Evolutionary conservation across 331 rosid genomes (phyloP).

Genomic region (Erythrophleum ivorense): DNA sequence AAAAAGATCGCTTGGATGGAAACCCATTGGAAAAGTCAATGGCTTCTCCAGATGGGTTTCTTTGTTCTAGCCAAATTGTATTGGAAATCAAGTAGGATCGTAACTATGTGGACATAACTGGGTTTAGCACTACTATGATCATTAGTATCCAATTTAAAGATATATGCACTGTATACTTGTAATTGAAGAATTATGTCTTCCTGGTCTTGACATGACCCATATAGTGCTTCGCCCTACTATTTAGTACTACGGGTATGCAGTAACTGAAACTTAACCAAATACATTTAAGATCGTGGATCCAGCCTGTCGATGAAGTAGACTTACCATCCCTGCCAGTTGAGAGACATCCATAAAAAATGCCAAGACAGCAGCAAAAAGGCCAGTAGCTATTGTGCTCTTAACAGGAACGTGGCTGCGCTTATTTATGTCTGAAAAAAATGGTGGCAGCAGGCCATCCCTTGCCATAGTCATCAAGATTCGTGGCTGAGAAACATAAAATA

Average conservation of each 20-base stretch:
- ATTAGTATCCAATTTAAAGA: background rate
- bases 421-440: slow-evolving; percentile 76
- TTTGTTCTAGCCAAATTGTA: background rate
- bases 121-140: background rate
- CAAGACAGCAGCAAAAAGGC: slow-evolving; percentile 69
- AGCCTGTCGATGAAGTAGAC: slow-evolving; percentile 31
- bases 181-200: slow-evolving; percentile 23
- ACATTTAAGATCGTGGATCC: slow-evolving; percentile 12
- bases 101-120: background rate
- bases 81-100: slow-evolving; percentile 10
- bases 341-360: slow-evolving; percentile 92
- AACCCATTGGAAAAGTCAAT: background rate
- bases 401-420: slow-evolving; percentile 72
- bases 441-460: slow-evolving; percentile 90
- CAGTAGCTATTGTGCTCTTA: slow-evolving; percentile 74
- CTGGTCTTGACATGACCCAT: background rate
- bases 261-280: background rate
- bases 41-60: background rate
- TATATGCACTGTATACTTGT: background rate
- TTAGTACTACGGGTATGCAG: background rate
- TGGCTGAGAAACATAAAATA: slow-evolving; percentile 65
- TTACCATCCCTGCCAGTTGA: slow-evolving; percentile 91
- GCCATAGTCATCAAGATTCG: slow-evolving; percentile 97
- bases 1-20: background rate
- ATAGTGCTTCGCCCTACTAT: background rate